Evolutionary conservation across 495 filamentous ascomycete genomes (phyloP), one percentile per base, ranked within the genome.

Genomic region (Glutinoglossum americanum): DNA sequence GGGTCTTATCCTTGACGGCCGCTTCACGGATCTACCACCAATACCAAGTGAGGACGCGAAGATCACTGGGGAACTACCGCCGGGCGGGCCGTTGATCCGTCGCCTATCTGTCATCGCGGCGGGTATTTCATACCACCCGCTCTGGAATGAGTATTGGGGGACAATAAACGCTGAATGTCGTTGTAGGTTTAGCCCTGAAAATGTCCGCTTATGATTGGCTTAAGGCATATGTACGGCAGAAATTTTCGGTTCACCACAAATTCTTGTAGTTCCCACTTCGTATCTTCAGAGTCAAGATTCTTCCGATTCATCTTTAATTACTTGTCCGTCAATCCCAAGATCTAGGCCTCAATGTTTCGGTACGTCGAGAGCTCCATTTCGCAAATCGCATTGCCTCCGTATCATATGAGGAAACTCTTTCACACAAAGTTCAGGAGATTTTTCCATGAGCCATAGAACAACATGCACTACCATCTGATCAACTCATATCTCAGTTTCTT

Each of bases 381-480:
- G n/a, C 41, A 45, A 27, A n/a, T 54, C 23, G 5, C 27, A 17
- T 21, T n/a, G 41, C 41, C 19, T 25, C 25, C 17, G 19, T 44
- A 5, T 71, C 66, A 57, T 61, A 80, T 80, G 82, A 85, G 71
- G 83, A 85, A 76, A 77, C 10, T 57, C 64, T 67, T 71, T 74
- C 64, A 68, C 58, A 68, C 58, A 68, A 70, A 69, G 76, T 77
- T 80, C 72, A 68, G 80, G 89, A 78, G 83, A 95, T 77, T 70
- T 73, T 68, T 59, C 63, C 78, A 80, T 89, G 90, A 89, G 84
- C 88, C 85, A 73, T 74, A 73, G 83, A 85, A 92, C 83, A 82
- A 93, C 89, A 97, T 97, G 90, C 90, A 97, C 82, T 83, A 97
- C 90, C 90, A 94, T 95, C 90, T 97, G 90, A 97, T 25, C 19